Percentiles rank a stretch among this genome's conserved stretches.
Evolutionary conservation across 306 rosid species (phyloP).

Genomic region (Senna tora): DNA sequence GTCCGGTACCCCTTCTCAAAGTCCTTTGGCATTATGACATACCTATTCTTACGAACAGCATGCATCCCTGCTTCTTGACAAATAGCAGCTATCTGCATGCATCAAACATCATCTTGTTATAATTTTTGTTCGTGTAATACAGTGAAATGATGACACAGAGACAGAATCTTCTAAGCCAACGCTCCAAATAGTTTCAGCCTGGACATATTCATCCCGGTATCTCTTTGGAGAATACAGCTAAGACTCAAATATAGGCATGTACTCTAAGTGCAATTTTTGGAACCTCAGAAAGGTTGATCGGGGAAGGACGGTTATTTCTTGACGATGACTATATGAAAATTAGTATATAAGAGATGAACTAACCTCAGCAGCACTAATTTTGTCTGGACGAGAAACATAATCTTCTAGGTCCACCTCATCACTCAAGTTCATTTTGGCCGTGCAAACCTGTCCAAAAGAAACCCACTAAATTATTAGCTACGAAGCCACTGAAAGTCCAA

Average conservation of each 20-base stretch:
- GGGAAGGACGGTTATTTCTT: not conserved
- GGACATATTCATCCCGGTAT: not conserved
- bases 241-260: slow-evolving; percentile 9
- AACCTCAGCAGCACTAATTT: slow-evolving; percentile 99
- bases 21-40: slow-evolving; percentile 95
- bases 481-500: slow-evolving; percentile 11
- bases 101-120: slow-evolving; percentile 14
- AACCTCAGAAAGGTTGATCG: not conserved
- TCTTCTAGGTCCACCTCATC: slow-evolving; percentile 98
- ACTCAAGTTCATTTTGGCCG: slow-evolving; percentile 95
- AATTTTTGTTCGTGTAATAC: not conserved
- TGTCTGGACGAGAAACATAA: slow-evolving; percentile 98
- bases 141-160: not conserved
- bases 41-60: slow-evolving; percentile 95
- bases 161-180: not conserved
- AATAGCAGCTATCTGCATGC: slow-evolving; percentile 80
- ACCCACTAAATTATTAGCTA: slow-evolving; percentile 13
- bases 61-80: slow-evolving; percentile 99
- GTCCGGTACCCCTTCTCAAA: slow-evolving; percentile 97
- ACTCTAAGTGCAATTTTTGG: not conserved
- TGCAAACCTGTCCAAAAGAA: slow-evolving; percentile 74
- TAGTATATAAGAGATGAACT: slow-evolving; percentile 37
- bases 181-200: not conserved
- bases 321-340: not conserved
- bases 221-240: not conserved